Conservation (phyloP, 306 rosid species). For the Cicer judaicum region DNA sequence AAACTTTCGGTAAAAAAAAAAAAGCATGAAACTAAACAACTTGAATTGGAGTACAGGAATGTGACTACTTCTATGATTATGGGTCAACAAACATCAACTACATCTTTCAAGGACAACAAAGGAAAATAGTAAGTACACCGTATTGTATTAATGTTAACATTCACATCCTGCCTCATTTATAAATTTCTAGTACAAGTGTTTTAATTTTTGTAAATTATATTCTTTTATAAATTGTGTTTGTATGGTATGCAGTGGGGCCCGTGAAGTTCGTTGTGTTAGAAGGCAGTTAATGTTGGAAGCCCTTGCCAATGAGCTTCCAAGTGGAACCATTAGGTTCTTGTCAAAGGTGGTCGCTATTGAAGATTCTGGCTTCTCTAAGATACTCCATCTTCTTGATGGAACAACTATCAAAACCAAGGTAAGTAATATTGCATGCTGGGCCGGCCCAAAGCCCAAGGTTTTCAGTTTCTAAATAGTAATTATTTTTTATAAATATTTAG, state of each 20-base stretch:
- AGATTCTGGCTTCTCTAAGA: conserved; percentile 61
- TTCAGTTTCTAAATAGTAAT: too few species aligned
- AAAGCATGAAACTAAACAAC: too few species aligned
- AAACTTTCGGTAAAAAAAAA: too few species aligned
- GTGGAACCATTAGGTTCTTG: conserved; percentile 66
- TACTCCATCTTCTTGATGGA: conserved; percentile 75
- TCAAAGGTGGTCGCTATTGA: conserved; percentile 78
- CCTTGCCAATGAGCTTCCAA: conserved; percentile 71
- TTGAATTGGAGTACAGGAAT: conserved; percentile 49
- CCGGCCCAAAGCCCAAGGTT: too few species aligned
- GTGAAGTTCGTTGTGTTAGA: conserved; percentile 62
- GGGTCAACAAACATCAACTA: conserved; percentile 52
- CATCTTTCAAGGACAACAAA: conserved; percentile 35
- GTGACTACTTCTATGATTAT: conserved; percentile 53
- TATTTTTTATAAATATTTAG: too few species aligned
- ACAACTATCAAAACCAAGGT: conserved; percentile 67
- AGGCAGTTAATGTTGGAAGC: conserved; percentile 65
- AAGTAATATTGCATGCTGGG: not conserved
- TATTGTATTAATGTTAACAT: not conserved
- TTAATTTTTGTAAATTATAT: not conserved
- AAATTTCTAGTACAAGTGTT: not conserved
- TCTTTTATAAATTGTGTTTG: not conserved
- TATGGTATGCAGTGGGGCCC: conserved; percentile 13
- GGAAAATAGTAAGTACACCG: conserved; percentile 57
- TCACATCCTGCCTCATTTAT: too few species aligned